Evolutionary conservation across 176 grass and related monocot genomes (phyloP).

Genomic region (maize (Zea mays)): DNA sequence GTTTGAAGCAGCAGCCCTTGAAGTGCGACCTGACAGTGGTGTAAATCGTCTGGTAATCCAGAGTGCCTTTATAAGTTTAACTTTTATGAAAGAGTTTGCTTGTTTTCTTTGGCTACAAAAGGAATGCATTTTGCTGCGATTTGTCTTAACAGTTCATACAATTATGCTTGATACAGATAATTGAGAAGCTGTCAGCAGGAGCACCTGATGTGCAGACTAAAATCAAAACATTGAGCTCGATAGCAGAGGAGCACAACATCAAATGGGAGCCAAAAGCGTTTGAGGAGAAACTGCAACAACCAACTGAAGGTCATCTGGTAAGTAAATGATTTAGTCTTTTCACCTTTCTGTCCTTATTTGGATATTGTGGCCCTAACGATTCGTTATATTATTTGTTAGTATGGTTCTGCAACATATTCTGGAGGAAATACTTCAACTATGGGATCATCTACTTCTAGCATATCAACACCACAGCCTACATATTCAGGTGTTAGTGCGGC

Average conservation of each 20-base stretch:
- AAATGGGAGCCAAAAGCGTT: conserved; percentile 90
- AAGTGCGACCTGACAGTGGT: conserved; percentile 77
- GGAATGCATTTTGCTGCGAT: background rate
- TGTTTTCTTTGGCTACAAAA: background rate
- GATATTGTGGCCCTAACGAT: conserved; percentile 25
- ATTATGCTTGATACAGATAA: conserved; percentile 51
- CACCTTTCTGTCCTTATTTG: background rate
- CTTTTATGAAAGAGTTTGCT: background rate
- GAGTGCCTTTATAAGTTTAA: conserved; percentile 3
- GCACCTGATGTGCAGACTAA: conserved; percentile 81
- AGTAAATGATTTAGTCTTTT: conserved; percentile 33
- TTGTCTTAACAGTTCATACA: background rate
- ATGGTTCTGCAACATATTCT: conserved; percentile 55
- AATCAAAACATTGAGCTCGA: conserved; percentile 75
- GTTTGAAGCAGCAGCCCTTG: conserved; percentile 77
- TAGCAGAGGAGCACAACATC: conserved; percentile 83
- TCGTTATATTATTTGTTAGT: conserved; percentile 52
- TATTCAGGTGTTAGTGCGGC: conserved; percentile 21
- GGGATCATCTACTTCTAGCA: conserved; percentile 43
- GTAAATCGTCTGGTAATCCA: conserved; percentile 79
- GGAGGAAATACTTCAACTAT: conserved; percentile 49
- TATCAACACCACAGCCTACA: conserved; percentile 38
- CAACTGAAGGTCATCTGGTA: conserved; percentile 70
- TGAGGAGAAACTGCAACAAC: conserved; percentile 68
- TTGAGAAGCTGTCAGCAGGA: conserved; percentile 88